Base-by-base conservation (phyloP, 2,329 filamentous ascomycete species). In the Pseudopyrenochaeta lycopersici region DNA sequence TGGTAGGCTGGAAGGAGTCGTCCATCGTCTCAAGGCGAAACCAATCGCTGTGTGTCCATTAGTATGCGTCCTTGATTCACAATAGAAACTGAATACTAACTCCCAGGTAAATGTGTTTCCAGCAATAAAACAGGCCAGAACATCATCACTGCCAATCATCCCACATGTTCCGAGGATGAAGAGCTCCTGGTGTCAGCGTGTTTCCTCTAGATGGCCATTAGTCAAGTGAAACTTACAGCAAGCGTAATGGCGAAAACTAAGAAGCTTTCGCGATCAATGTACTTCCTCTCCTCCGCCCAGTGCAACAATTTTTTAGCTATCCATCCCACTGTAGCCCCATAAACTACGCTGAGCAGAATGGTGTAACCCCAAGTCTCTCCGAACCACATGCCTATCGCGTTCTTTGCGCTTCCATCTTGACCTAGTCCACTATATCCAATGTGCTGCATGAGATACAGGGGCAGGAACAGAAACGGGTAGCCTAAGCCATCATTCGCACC, bases 71-170 rank as follows among this genome's bases (percentile, higher is more conserved):
- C 5, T 20, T 15, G 35, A 15, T 11, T 20, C 9, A 4, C 17
- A 18, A 20, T 9, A 38, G 35, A 11, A 38, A n/a, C 5, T 15
- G 21, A n/a, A 7, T 36, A 29, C 81, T 64, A 76, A 84, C 82
- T 96, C 92, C 87, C 91, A 94, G 0, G 91, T 96, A 63, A 97
- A 96, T 1, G 85, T 86, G 68, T 96, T 97, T 1, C 93, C 93
- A 2, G 93, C 93, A 64, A 97, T 88, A 71, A 97, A 97, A 77
- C 92, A 96, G 1, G 93, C 92, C 6, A 97, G 82, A 1, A 97
- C 90, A 68, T 97, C 93, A 69, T 97, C 92, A 31, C 88, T 94
- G 1, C 92, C 92, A 43, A 96, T 84, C 81, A 97, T 84, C 1
- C 92, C 92, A 58, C 90, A 93, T 0, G 92, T 96, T 0, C 92